These are phyloP conservation scores for Coniochaeta sp. DNA, from an alignment of 2,329 filamentous ascomycete species.

Conservation along the genomic window DNA sequence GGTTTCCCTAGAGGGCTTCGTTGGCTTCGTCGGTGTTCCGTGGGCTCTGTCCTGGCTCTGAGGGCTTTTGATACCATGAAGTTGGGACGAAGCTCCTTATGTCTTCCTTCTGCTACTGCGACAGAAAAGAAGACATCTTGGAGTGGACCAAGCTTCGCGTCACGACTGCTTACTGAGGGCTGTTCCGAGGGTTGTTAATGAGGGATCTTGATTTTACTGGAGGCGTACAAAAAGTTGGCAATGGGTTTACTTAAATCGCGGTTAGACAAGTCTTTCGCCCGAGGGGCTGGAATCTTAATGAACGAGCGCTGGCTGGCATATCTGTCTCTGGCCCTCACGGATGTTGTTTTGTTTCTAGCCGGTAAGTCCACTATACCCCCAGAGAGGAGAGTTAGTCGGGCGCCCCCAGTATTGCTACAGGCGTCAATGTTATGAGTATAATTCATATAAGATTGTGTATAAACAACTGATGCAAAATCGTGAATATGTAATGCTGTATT, in stretches of 20 bases:
- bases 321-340: not conserved
- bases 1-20: conserved; percentile 9
- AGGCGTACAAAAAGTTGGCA: conserved; percentile 3
- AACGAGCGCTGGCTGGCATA: not conserved
- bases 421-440: not conserved
- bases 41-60: conserved; percentile 9
- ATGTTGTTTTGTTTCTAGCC: conserved; percentile 1
- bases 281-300: not conserved
- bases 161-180: not conserved
- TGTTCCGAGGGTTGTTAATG: not conserved
- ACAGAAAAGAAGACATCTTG: conserved; percentile 5
- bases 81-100: conserved; percentile 11
- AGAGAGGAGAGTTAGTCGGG: not conserved
- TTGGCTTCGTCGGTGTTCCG: conserved; percentile 11
- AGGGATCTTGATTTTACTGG: not conserved
- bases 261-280: not conserved
- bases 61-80: conserved; percentile 10
- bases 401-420: not conserved
- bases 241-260: not conserved
- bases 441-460: not conserved
- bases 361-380: conserved; percentile 3
- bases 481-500: too few relatives aligned
- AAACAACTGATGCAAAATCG: not conserved
- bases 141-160: conserved; percentile 9
- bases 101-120: not conserved